Evolutionary conservation across 2,329 filamentous ascomycete genomes (phyloP).

Genomic region (Ceratocystis destructans): DNA sequence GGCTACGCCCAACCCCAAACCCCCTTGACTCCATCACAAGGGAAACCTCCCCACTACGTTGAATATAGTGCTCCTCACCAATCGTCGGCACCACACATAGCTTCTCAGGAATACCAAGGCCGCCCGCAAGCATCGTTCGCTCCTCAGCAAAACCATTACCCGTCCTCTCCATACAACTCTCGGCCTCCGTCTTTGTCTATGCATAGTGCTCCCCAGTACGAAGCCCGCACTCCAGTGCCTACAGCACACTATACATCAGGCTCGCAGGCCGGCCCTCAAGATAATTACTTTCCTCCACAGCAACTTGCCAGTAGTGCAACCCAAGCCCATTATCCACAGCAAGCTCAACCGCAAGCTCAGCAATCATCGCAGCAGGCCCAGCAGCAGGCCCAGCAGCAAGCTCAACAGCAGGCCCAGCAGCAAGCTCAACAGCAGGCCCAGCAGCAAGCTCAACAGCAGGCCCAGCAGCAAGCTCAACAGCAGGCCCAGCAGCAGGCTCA

Average conservation of each 20-base stretch:
- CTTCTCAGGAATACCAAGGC: slow-evolving; percentile 33
- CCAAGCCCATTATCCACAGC: neutral
- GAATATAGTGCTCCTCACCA: slow-evolving; percentile 33
- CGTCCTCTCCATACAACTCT: slow-evolving; percentile 13
- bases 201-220: slow-evolving; percentile 4
- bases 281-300: slow-evolving; percentile 6
- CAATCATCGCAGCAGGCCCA: slow-evolving; percentile 26
- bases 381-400: slow-evolving; percentile 26
- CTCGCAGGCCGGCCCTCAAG: neutral
- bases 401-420: slow-evolving; percentile 24
- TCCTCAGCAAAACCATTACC: slow-evolving; percentile 21
- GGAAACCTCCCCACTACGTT: slow-evolving; percentile 31
- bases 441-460: slow-evolving; percentile 23
- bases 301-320: neutral
- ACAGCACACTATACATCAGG: neutral
- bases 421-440: slow-evolving; percentile 21
- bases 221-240: neutral
- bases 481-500: slow-evolving; percentile 24
- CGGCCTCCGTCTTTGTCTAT: slow-evolving; percentile 4
- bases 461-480: slow-evolving; percentile 19
- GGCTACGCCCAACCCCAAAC: slow-evolving; percentile 20
- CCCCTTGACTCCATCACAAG: slow-evolving; percentile 19
- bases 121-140: slow-evolving; percentile 20
- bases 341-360: slow-evolving; percentile 23
- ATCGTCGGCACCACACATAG: slow-evolving; percentile 31